Evolutionary conservation across 208 protist species (phyloP), one percentile per base, ranked within the genome.

Genomic region (Wallacemonas sp.): DNA sequence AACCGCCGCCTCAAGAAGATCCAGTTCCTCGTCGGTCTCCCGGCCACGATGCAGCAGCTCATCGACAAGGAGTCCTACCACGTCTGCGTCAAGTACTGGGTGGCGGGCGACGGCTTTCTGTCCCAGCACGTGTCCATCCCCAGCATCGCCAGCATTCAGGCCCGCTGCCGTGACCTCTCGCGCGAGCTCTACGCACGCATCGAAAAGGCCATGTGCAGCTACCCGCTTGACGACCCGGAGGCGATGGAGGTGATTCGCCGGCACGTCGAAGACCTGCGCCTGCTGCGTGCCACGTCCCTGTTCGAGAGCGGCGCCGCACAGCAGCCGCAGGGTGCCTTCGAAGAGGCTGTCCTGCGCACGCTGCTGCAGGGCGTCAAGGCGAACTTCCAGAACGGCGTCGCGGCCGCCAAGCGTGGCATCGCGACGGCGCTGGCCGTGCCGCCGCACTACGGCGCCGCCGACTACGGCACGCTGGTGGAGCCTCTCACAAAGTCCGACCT

Each of bases 1-100:
- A 90, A 89, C 61, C 78, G 85, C 24, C 87, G 86, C 79, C 74
- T 93, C 61, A 78, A 83, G 62, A 94, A 94, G 68, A 78, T 90
- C 11, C 83, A 89, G 71, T 96, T 96, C 57, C 73, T 96, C 30
- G 74, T 88, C 6, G 80, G 72, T 2, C 85, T 96, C 16, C 80
- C 88, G 11, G 78, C 60, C 19, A 83, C 75, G 23, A 85, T 96
- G 88, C 74, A 73, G 21, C 65, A 75, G 38, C 76, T 90, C 5
- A 75, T 90, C 57, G 80, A 90, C 47, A 64, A 71, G 30, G 61
- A 78, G 38, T 79, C 88, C 41, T 85, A 86, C 66, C 69, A 47
- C 54, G 67, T 75, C 14, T 80, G 81, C 54, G 88, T 89, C 16
- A 78, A 81, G 72, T 87, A 90, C 70, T 96, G 90, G 88, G 76